Evolutionary conservation across 495 filamentous ascomycete genomes (phyloP).

Genomic region (Tuber aestivum): DNA sequence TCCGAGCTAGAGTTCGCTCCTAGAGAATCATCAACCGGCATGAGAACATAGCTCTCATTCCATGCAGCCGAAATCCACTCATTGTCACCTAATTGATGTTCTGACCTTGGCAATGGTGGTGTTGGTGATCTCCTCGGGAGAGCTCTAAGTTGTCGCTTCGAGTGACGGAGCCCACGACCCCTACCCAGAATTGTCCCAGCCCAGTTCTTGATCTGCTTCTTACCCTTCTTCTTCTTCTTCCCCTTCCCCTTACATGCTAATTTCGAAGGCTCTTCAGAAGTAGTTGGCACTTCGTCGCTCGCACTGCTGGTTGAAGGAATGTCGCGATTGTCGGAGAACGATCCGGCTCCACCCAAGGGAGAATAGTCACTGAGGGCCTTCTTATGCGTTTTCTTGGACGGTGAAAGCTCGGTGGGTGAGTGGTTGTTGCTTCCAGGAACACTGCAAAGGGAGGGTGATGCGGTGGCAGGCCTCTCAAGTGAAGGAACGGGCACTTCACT

Average conservation of each 20-base stretch:
- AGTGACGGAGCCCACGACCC: slow-evolving; percentile 35
- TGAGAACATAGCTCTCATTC: slow-evolving; percentile 43
- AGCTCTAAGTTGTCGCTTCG: slow-evolving; percentile 37
- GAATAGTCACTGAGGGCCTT: slow-evolving; percentile 41
- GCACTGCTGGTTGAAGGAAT: slow-evolving; percentile 5
- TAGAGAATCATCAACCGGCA: slow-evolving; percentile 40
- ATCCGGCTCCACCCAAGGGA: slow-evolving; percentile 25
- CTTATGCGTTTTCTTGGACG: slow-evolving; percentile 40
- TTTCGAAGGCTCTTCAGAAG: slow-evolving; percentile 17
- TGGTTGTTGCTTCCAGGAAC: slow-evolving; percentile 16
- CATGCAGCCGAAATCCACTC: slow-evolving; percentile 42
- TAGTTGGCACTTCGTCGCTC: slow-evolving; percentile 8
- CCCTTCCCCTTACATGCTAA: slow-evolving; percentile 21
- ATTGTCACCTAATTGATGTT: slow-evolving; percentile 34
- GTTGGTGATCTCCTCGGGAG: slow-evolving; percentile 39
- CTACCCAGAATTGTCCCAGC: slow-evolving; percentile 40
- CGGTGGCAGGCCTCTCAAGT: slow-evolving; percentile 26
- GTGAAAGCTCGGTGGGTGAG: slow-evolving; percentile 21
- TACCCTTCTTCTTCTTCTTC: slow-evolving; percentile 42
- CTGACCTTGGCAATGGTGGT: slow-evolving; percentile 31
- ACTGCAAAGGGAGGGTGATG: slow-evolving; percentile 21
- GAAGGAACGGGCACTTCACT: slow-evolving; percentile 20
- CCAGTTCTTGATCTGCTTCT: slow-evolving; percentile 43
- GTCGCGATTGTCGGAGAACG: slow-evolving; percentile 18
- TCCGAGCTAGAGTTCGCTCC: slow-evolving; percentile 26